A percentile compares a stretch with the other conserved stretches of the same genome.
phyloP scores from a whole-genome alignment of 768 basidiomycete species.

The Termitomyces sp. region DNA sequence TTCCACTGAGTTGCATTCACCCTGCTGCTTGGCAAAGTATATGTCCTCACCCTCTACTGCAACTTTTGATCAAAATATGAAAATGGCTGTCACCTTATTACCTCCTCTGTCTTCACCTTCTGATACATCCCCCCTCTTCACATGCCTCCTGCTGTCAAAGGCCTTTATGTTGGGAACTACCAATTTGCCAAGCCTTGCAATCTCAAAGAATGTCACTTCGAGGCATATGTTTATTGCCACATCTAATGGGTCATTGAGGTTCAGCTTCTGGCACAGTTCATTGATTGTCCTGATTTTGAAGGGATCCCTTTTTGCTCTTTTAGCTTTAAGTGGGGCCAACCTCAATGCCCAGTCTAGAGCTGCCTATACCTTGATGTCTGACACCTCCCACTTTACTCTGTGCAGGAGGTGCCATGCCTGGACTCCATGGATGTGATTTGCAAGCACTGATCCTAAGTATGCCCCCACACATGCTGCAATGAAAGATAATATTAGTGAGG shows the following conservation, averaged over 20 bases:
- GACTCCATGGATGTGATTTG: conserved; percentile 35
- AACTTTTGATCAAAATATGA: conserved; percentile 15
- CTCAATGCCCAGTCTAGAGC: conserved; percentile 26
- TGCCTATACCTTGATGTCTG: conserved; percentile 19
- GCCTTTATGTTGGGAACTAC: conserved; percentile 3
- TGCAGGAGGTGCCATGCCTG: conserved; percentile 39
- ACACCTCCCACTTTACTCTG: conserved; percentile 18
- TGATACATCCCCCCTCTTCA: conserved; percentile 13
- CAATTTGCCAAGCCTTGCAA: conserved; percentile 8
- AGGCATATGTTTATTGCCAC: conserved; percentile 21
- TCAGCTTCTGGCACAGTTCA: background rate
- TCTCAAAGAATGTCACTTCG: conserved; percentile 14
- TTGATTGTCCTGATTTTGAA: conserved; percentile 16
- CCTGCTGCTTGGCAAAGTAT: conserved; percentile 14
- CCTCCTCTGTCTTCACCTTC: background rate
- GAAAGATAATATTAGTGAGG: conserved; percentile 4
- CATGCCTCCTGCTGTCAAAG: conserved; percentile 16
- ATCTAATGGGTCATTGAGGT: conserved; percentile 11
- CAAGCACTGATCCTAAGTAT: conserved; percentile 27
- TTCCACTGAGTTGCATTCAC: conserved; percentile 6
- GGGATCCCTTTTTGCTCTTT: conserved; percentile 24
- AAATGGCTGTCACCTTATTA: conserved; percentile 13
- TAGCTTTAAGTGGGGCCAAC: conserved; percentile 27
- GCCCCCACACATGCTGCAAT: conserved; percentile 25
- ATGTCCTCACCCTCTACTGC: conserved; percentile 15